Percentiles rank a stretch among this genome's conserved stretches.
Evolutionary conservation across 352 stramenopile genomes (phyloP).

Genomic region (Globisporangium barbulae): DNA sequence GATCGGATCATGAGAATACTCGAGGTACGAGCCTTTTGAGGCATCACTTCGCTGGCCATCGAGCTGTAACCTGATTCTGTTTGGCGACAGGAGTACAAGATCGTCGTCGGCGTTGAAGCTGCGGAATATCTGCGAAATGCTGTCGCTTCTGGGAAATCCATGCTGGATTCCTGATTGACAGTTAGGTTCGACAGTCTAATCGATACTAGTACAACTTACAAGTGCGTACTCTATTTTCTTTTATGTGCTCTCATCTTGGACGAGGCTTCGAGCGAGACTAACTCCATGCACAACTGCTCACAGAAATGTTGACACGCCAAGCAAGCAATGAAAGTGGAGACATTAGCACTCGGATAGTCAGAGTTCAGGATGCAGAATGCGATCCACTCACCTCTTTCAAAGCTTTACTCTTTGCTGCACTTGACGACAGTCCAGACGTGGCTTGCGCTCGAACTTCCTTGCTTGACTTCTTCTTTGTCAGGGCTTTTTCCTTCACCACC

Average conservation of each 20-base stretch:
- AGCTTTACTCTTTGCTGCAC: constrained; percentile 14
- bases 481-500: constrained; percentile 3
- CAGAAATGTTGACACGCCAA: not conserved
- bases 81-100: constrained; percentile 34
- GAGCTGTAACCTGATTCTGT: not conserved
- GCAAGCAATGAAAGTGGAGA: not conserved
- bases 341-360: not conserved
- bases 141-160: constrained; percentile 28
- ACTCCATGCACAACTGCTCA: constrained; percentile 18
- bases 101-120: constrained; percentile 35
- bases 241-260: constrained; percentile 11
- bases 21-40: constrained; percentile 29
- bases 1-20: constrained; percentile 79
- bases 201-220: not conserved
- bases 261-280: constrained; percentile 18
- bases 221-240: constrained; percentile 7
- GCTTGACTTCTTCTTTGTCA: not conserved
- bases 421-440: constrained; percentile 1
- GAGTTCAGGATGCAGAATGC: too few relatives aligned
- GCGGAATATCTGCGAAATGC: constrained; percentile 33
- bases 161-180: constrained; percentile 3
- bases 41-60: not conserved
- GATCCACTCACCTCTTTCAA: constrained; percentile 13
- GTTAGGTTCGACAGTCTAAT: not conserved
- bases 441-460: constrained; percentile 1